Evolutionary conservation across 306 rosid genomes (phyloP), one percentile per base, ranked within the genome.

Genomic region (apple (Malus domestica)): DNA sequence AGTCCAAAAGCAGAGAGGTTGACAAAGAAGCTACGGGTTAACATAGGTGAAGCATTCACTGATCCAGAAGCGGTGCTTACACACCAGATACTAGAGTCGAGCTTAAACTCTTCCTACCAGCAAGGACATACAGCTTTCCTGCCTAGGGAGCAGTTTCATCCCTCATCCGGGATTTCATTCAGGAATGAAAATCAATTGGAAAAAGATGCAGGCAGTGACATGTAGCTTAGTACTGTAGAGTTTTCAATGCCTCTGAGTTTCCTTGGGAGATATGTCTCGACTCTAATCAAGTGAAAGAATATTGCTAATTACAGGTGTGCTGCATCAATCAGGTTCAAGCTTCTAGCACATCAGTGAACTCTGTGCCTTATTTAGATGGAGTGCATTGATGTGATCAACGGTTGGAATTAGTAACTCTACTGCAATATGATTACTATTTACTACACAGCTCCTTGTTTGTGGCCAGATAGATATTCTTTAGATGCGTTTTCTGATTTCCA

Each of bases 71-170:
- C 89, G 78, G 86, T 85, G 65, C 89, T 92, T 72, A 85, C 92
- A 4, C 97, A 88, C 84, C 97, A 88, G 80, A 95, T 95, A 88
- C 85, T 95, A 64, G 97, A 95, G 83, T 95, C 99, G 4, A 95
- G 99, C 83, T 72, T 92, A 76, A 81, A 74, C 78, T 74, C 97
- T 29, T 82, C 93, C 8, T 86, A 78, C 80, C 94, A 87, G 87
- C 91, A 79, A 74, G 52, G 84, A 9, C 89, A 25, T 75, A 7
- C 84, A 19, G 74, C 82, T 82, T 87, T 81, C 80, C 88, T 82
- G 73, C 51, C 80, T 8, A 75, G 75, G 70, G 93, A 87, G 83
- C 89, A 79, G 85, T 88, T 87, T 78, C 88, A 90, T 78, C 85
- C 90, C 71, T 81, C 88, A 20, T 78, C 88, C 27, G 86, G 86